Evolutionary conservation across 768 basidiomycete genomes (phyloP).

Genomic region (Tephrocybe sp.): DNA sequence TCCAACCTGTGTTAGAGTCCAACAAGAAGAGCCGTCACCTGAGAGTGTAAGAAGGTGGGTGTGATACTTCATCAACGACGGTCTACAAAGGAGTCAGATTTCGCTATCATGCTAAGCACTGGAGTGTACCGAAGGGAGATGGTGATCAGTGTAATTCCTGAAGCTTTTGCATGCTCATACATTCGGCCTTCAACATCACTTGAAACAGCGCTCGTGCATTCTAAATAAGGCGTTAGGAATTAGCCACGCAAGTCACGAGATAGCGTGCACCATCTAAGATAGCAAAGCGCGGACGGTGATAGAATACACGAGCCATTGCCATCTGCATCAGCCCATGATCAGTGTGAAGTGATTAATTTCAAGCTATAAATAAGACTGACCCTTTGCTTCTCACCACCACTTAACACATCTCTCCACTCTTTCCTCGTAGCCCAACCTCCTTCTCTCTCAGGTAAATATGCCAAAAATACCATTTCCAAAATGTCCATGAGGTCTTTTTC

Average conservation of each 20-base stretch:
- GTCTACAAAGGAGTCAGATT: constrained; percentile 38
- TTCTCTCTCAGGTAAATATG: constrained; percentile 81
- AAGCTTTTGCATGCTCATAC: constrained; percentile 89
- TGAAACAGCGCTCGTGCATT: constrained; percentile 94
- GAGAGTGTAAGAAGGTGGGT: constrained; percentile 77
- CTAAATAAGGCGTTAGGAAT: constrained; percentile 31
- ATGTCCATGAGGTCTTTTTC: constrained; percentile 72
- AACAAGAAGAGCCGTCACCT: constrained; percentile 68
- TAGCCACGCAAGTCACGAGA: constrained; percentile 3
- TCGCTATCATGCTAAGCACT: not conserved
- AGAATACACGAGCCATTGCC: constrained; percentile 91
- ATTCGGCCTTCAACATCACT: constrained; percentile 95
- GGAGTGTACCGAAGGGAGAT: constrained; percentile 76
- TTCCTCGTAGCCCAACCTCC: constrained; percentile 89
- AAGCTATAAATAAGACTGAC: constrained; percentile 32
- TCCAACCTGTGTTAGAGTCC: constrained; percentile 71
- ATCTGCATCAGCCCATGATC: constrained; percentile 43
- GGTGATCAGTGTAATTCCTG: constrained; percentile 90
- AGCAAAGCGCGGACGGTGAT: constrained; percentile 79
- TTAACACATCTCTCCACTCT: constrained; percentile 95
- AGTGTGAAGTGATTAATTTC: not conserved
- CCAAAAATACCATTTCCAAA: constrained; percentile 77
- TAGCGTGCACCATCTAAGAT: constrained; percentile 73
- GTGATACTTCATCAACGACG: constrained; percentile 87
- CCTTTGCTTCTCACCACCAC: constrained; percentile 96